Evolutionary conservation across 352 stramenopile genomes (phyloP), one percentile per base, ranked within the genome.

Genomic region (Phytopythium helicoides): DNA sequence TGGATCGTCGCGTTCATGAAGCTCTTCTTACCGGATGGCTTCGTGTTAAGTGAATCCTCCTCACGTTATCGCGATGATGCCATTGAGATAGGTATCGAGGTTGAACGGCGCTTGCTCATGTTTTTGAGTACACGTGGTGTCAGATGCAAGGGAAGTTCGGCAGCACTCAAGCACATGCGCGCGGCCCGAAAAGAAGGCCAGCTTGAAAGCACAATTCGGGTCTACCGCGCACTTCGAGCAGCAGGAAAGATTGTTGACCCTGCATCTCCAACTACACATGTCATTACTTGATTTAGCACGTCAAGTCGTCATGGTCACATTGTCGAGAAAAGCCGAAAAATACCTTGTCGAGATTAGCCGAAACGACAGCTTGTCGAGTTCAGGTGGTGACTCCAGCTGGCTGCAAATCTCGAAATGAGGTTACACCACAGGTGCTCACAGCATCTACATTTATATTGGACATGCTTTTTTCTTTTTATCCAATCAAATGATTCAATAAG

Each of bases 1-100:
- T 26, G 40, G 40, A 34, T 60, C 0, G 39, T 56, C 8, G 52
- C 47, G 12, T 60, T 54, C 46, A 51, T 65, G 58, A 57, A 57
- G 47, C 46, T 60, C 3, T 54, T 60, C 33, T 16, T 60, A 2
- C 12, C 25, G 3, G 52, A 57, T 4, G 46, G 39, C 14, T 60
- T 60, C 33, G 8, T 12, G 6, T 45, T 60, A 0, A 47, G 56
- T 15, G 9, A 38, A 6, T 9, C 35, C 4, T 25, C 31, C 5
- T 4, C 31, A 1, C 25, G 46, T 23, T 56, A 54, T 21, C 45
- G 51, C 19, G 45, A 64, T 31, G 36, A 45, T 2, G 51, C 55
- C 0, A 31, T 59, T 8, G 22, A 31, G 3, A 14, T 58, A n/a
- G 47, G 47, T 7, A 51, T 45, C 11, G 35, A 3, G 0, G 58